Evolutionary conservation across 2,329 filamentous ascomycete species (phyloP).

Genomic region (Penicillium glabrum): DNA sequence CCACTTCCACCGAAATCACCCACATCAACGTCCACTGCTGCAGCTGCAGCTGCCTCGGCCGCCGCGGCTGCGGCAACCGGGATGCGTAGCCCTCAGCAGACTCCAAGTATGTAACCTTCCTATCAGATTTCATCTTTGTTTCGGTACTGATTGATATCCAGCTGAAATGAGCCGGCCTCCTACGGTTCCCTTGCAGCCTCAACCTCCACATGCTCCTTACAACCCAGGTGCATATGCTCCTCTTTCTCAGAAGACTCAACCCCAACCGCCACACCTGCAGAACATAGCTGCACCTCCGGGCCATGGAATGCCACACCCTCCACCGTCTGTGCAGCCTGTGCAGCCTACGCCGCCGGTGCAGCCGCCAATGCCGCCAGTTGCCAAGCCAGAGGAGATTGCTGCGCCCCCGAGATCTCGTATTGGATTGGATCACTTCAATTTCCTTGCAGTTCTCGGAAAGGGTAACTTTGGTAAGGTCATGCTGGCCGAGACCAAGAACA

Average conservation of each 20-base stretch:
- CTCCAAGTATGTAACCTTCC: constrained; percentile 32
- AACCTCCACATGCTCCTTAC: constrained; percentile 46
- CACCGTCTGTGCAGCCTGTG: constrained; percentile 7
- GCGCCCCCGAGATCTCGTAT: constrained; percentile 62
- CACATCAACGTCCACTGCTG: constrained; percentile 35
- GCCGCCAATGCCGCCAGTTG: constrained; percentile 18
- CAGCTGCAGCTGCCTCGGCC: constrained; percentile 37
- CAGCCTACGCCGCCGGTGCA: too few species aligned
- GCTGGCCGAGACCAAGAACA: constrained; percentile 93
- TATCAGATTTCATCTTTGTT: background rate
- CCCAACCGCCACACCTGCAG: constrained; percentile 15
- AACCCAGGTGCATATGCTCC: constrained; percentile 44
- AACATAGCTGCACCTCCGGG: constrained; percentile 13
- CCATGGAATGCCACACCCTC: constrained; percentile 29
- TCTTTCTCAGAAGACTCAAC: constrained; percentile 32
- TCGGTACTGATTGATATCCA: constrained; percentile 31
- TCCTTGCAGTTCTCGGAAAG: constrained; percentile 95
- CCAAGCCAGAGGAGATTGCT: constrained; percentile 29
- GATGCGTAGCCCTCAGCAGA: constrained; percentile 46
- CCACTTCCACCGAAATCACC: constrained; percentile 50
- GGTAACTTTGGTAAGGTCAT: constrained; percentile 99
- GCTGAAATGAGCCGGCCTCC: constrained; percentile 42
- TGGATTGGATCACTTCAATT: constrained; percentile 97
- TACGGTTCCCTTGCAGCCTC: constrained; percentile 29
- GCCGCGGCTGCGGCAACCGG: constrained; percentile 51